These are phyloP conservation scores for Arthrobotrys sphaeroides DNA, from an alignment of 2,329 filamentous ascomycete species.

Conservation along the genomic window DNA sequence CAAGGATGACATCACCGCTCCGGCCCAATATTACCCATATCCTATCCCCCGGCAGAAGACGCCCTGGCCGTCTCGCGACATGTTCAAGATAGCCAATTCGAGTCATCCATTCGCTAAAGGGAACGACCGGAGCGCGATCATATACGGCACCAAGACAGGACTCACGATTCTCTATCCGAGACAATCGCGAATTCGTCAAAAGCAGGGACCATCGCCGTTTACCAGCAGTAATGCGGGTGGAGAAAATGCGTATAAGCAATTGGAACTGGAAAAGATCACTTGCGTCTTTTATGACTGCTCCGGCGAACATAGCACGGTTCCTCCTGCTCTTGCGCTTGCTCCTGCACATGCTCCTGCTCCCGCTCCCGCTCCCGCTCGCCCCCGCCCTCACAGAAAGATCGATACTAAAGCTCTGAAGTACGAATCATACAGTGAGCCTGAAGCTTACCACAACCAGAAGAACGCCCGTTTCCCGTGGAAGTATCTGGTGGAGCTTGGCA, in stretches of 20 bases:
- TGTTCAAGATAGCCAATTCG: background rate
- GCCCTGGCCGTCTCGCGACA: background rate
- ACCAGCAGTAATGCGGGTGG: background rate
- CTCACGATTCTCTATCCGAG: constrained; percentile 41
- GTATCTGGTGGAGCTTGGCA: constrained; percentile 27
- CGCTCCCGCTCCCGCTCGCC: too few relatives aligned
- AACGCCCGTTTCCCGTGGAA: constrained; percentile 44
- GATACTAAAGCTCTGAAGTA: background rate
- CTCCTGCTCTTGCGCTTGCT: too few relatives aligned
- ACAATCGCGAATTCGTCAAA: background rate
- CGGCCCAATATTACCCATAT: constrained; percentile 33
- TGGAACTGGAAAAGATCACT: background rate
- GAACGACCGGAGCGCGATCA: constrained; percentile 35
- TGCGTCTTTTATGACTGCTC: background rate
- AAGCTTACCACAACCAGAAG: background rate
- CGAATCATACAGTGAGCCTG: constrained; percentile 31
- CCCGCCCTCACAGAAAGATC: background rate
- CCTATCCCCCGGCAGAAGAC: constrained; percentile 1
- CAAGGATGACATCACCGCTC: constrained; percentile 32
- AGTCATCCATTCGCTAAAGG: background rate
- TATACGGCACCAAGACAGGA: constrained; percentile 31
- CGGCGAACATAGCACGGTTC: background rate
- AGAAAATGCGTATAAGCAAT: background rate
- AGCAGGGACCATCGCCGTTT: background rate
- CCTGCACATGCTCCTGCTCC: too few relatives aligned